Conservation (phyloP, 148 eudicot genomes). For the Vaccinium corymbosum region DNA sequence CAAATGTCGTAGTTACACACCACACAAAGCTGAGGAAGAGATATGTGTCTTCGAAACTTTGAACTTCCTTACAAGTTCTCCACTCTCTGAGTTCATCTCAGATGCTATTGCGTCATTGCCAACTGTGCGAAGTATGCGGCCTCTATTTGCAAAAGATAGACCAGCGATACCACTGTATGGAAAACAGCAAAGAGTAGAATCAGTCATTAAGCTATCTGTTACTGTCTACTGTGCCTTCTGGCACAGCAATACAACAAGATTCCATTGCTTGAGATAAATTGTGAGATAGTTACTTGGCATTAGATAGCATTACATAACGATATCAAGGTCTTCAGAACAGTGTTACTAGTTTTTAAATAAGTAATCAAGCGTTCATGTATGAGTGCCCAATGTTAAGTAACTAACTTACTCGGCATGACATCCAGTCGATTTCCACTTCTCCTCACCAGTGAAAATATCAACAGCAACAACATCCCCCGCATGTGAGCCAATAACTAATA, state of each 20-base stretch:
- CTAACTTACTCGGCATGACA: constrained; percentile 29
- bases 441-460: constrained; percentile 22
- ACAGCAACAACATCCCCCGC: constrained; percentile 26
- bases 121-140: constrained; percentile 24
- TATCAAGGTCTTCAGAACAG: neutral
- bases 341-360: neutral
- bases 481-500: constrained; percentile 29
- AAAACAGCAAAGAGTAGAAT: neutral
- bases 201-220: neutral
- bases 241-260: neutral
- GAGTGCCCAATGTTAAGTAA: neutral
- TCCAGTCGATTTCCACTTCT: constrained; percentile 27
- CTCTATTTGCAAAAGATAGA: constrained; percentile 33
- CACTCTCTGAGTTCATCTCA: constrained; percentile 35
- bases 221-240: neutral
- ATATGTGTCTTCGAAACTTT: constrained; percentile 29
- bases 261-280: neutral
- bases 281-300: neutral
- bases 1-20: constrained; percentile 23
- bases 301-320: neutral
- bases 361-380: neutral
- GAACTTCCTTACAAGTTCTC: constrained; percentile 28
- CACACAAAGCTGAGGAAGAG: constrained; percentile 22
- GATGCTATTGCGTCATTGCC: constrained; percentile 25
- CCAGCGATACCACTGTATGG: constrained; percentile 28